These are phyloP conservation scores for Graphilbum sp. DNA, from an alignment of 2,329 filamentous ascomycete genomes.

Conservation along the genomic window DNA sequence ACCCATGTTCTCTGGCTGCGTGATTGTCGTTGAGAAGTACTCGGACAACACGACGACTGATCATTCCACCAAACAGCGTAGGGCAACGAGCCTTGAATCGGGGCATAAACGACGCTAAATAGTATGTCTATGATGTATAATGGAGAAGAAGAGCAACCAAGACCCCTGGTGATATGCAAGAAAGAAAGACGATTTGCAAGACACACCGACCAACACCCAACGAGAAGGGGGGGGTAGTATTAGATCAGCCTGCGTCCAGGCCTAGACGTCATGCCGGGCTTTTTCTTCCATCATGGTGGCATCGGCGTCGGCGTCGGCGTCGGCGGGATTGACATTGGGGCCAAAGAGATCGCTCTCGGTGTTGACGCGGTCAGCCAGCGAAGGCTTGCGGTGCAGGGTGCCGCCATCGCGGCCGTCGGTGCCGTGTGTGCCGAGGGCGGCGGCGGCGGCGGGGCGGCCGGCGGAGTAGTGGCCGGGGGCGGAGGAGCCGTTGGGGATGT, in stretches of 20 bases:
- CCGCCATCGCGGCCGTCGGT: background rate
- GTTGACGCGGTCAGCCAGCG: slow-evolving; percentile 9
- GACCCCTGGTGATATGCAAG: too few species aligned
- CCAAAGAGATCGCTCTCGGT: slow-evolving; percentile 12
- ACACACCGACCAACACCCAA: too few species aligned
- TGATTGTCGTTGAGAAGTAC: background rate
- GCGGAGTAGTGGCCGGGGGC: slow-evolving; percentile 34
- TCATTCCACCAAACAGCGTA: too few species aligned
- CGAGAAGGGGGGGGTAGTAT: too few species aligned
- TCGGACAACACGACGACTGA: too few species aligned
- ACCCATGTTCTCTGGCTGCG: background rate
- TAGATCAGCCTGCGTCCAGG: too few species aligned
- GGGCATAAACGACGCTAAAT: too few species aligned
- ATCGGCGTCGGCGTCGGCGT: background rate
- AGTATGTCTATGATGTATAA: too few species aligned
- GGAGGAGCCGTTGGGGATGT: slow-evolving; percentile 53
- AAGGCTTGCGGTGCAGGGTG: background rate
- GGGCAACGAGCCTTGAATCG: too few species aligned
- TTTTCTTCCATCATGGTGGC: background rate
- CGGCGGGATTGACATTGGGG: slow-evolving; percentile 1
- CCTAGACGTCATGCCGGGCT: too few species aligned
- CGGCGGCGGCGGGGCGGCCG: slow-evolving; percentile 1
- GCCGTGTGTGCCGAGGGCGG: background rate
- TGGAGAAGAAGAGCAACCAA: too few species aligned
- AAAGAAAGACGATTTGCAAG: too few species aligned